phyloP scores from a whole-genome alignment of 2,329 filamentous ascomycete genomes.

The Fusarium pininemorale region DNA sequence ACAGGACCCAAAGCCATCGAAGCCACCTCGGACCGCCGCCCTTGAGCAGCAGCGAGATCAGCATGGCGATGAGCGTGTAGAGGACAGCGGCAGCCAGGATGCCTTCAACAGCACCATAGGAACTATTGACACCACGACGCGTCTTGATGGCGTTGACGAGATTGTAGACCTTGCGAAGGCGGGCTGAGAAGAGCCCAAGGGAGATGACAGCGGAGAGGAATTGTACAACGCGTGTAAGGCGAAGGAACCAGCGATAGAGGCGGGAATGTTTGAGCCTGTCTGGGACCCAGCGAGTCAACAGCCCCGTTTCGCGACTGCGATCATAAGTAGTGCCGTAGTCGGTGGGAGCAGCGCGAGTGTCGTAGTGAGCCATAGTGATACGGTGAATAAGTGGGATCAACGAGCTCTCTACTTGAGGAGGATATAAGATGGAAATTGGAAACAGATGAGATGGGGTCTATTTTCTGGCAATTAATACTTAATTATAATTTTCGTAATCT shows the following conservation, averaged over 20 bases:
- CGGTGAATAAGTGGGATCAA: background rate
- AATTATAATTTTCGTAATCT: background rate
- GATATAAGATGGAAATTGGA: background rate
- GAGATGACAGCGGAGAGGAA: constrained; percentile 25
- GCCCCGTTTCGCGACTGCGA: background rate
- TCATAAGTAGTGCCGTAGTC: constrained; percentile 6
- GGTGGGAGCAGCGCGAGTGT: background rate
- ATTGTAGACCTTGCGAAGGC: constrained; percentile 8
- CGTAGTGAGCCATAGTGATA: background rate
- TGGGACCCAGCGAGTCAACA: constrained; percentile 20
- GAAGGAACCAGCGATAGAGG: constrained; percentile 31
- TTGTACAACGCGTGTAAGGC: constrained; percentile 18
- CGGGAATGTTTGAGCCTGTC: constrained; percentile 13
- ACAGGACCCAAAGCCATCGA: constrained; percentile 20
- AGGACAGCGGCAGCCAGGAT: constrained; percentile 29
- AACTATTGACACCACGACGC: constrained; percentile 9
- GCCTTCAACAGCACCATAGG: constrained; percentile 27
- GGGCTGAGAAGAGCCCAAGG: constrained; percentile 25
- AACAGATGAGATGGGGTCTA: background rate
- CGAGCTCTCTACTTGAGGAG: background rate
- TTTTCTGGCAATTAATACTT: background rate
- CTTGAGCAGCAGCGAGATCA: constrained; percentile 3
- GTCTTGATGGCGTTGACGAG: constrained; percentile 21
- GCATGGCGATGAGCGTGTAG: constrained; percentile 21
- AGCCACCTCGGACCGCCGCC: constrained; percentile 22